Conservation (phyloP, 345 rosid species). For the Euclidium syriacum region DNA sequence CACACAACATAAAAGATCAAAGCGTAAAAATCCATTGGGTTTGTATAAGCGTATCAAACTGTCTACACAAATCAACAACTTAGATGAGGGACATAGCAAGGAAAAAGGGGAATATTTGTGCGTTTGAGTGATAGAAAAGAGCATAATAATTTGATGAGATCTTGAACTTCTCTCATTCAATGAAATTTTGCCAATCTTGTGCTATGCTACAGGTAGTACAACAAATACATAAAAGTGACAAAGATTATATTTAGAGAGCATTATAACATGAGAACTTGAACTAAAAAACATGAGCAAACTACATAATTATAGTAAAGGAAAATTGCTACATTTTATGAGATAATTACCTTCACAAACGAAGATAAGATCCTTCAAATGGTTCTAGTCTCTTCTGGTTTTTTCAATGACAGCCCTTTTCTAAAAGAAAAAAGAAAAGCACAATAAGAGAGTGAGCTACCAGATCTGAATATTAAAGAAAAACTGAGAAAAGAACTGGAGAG, state of each 20-base stretch:
- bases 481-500: too few species aligned
- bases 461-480: too few species aligned
- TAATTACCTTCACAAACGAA: constrained; percentile 85
- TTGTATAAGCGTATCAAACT: too few species aligned
- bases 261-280: too few species aligned
- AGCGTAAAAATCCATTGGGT: too few species aligned
- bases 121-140: constrained; percentile 7
- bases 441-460: not conserved
- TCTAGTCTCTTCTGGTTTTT: constrained; percentile 77
- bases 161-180: constrained; percentile 95
- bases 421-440: constrained; percentile 24
- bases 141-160: constrained; percentile 89
- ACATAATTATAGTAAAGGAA: not conserved
- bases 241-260: not conserved
- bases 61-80: constrained; percentile 43
- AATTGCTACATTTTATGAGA: not conserved
- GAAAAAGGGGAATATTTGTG: not conserved
- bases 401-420: constrained; percentile 91
- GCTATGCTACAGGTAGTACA: constrained; percentile 59
- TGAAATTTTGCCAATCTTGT: constrained; percentile 85
- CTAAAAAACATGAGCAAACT: not conserved
- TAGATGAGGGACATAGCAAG: not conserved
- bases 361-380: constrained; percentile 79
- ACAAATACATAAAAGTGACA: constrained; percentile 8
- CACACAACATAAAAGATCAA: too few species aligned